These are phyloP conservation scores for Saturnispora gosingensis DNA, from an alignment of 805 yeast species.

Conservation along the genomic window DNA sequence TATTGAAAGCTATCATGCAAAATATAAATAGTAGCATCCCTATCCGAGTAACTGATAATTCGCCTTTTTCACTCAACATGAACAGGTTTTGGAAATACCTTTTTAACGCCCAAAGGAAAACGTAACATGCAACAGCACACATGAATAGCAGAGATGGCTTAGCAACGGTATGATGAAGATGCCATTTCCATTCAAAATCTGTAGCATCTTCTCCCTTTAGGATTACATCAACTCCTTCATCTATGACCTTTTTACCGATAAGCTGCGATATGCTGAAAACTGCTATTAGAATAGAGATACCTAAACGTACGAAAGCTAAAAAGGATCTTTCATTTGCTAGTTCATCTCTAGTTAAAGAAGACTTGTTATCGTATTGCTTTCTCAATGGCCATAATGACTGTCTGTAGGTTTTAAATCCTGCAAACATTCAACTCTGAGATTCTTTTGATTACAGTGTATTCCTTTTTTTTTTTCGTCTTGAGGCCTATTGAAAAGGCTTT, in stretches of 20 bases:
- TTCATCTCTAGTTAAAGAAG: conserved; percentile 37
- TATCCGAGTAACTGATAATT: conserved; percentile 1
- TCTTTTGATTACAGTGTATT: neutral
- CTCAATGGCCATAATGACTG: conserved; percentile 3
- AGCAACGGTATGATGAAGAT: neutral
- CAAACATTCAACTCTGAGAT: neutral
- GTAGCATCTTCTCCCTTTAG: neutral
- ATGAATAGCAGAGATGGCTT: neutral
- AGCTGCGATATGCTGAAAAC: conserved; percentile 6
- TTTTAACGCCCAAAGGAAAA: conserved; percentile 4
- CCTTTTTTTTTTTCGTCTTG: no score
- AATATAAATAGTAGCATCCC: neutral
- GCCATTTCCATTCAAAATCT: neutral
- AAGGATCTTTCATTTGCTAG: conserved; percentile 56
- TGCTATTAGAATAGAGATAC: neutral
- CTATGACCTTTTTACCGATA: conserved; percentile 1
- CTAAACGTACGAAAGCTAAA: conserved; percentile 43
- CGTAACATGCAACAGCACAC: conserved; percentile 1
- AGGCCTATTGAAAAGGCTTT: no score
- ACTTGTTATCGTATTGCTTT: conserved; percentile 5
- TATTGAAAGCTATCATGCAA: neutral
- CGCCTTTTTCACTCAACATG: neutral
- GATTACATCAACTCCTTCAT: neutral
- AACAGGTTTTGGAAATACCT: conserved; percentile 5
- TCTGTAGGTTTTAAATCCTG: neutral